Evolutionary conservation across 768 basidiomycete species (phyloP).

Genomic region (Epithele typhae): DNA sequence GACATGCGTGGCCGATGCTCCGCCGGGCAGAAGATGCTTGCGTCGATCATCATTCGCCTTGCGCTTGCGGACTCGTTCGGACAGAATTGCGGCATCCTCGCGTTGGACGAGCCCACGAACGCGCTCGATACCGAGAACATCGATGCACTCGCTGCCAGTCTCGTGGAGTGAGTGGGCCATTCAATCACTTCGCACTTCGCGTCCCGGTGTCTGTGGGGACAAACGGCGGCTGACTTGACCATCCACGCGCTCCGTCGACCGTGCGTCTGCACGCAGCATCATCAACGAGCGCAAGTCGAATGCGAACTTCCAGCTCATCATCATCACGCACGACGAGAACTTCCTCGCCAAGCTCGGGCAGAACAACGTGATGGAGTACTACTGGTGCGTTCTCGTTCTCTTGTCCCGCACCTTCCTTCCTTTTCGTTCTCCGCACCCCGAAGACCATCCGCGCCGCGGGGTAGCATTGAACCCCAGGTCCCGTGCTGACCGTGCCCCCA

Average conservation of each 20-base stretch:
- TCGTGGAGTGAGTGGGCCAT: constrained; percentile 72
- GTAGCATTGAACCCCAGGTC: neutral
- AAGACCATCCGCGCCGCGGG: neutral
- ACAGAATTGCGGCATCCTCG: constrained; percentile 96
- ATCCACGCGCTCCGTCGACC: neutral
- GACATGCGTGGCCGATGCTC: constrained; percentile 99
- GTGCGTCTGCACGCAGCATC: constrained; percentile 48
- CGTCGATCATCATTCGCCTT: constrained; percentile 95
- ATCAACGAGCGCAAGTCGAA: constrained; percentile 89
- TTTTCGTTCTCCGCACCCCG: too few relatives aligned
- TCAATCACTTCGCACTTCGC: neutral
- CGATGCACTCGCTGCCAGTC: constrained; percentile 84
- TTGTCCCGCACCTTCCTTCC: too few relatives aligned
- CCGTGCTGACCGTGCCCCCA: neutral
- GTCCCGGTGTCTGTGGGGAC: too few relatives aligned
- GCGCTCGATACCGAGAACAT: constrained; percentile 96
- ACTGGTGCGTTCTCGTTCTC: constrained; percentile 57
- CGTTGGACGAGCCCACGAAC: constrained; percentile 97
- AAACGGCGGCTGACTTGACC: too few relatives aligned
- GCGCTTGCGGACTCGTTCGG: constrained; percentile 97
- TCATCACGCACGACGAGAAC: constrained; percentile 96
- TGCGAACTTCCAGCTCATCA: constrained; percentile 92
- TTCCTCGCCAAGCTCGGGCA: constrained; percentile 91
- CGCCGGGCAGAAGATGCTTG: constrained; percentile 98
- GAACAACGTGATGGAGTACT: constrained; percentile 90